Evolutionary conservation across 768 basidiomycete genomes (phyloP).

Genomic region (Bullera alba): DNA sequence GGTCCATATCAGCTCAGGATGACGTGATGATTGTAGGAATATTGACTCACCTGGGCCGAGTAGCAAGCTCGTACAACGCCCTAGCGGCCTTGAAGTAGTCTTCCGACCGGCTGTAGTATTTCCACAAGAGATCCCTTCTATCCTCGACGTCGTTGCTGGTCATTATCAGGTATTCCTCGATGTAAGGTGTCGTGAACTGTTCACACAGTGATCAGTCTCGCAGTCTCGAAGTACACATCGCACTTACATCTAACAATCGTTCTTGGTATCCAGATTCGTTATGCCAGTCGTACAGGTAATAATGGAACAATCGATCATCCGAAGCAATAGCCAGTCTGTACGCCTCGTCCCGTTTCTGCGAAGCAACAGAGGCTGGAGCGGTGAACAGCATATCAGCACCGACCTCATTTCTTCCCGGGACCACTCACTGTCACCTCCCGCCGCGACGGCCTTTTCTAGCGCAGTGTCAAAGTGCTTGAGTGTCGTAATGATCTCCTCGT

Average conservation of each 20-base stretch:
- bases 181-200: slow-evolving; percentile 65
- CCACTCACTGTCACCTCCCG: background rate
- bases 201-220: background rate
- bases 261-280: slow-evolving; percentile 72
- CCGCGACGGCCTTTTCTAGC: slow-evolving; percentile 48
- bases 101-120: slow-evolving; percentile 89
- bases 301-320: slow-evolving; percentile 90
- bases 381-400: slow-evolving; percentile 2
- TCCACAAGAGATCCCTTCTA: slow-evolving; percentile 69
- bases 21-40: slow-evolving; percentile 40
- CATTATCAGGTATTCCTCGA: slow-evolving; percentile 76
- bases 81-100: slow-evolving; percentile 82
- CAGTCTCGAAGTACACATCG: slow-evolving; percentile 9
- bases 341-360: slow-evolving; percentile 70
- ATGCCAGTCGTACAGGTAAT: slow-evolving; percentile 89
- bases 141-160: slow-evolving; percentile 29
- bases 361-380: slow-evolving; percentile 52
- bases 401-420: background rate
- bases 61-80: slow-evolving; percentile 72
- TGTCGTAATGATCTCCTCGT: slow-evolving; percentile 75
- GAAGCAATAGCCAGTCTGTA: slow-evolving; percentile 78
- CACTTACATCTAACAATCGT: slow-evolving; percentile 75
- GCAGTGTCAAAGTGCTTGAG: slow-evolving; percentile 67
- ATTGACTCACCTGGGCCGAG: slow-evolving; percentile 55
- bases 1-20: slow-evolving; percentile 43